Evolutionary conservation across 495 filamentous ascomycete species (phyloP).

Genomic region (Annulohypoxylon maeteangense): DNA sequence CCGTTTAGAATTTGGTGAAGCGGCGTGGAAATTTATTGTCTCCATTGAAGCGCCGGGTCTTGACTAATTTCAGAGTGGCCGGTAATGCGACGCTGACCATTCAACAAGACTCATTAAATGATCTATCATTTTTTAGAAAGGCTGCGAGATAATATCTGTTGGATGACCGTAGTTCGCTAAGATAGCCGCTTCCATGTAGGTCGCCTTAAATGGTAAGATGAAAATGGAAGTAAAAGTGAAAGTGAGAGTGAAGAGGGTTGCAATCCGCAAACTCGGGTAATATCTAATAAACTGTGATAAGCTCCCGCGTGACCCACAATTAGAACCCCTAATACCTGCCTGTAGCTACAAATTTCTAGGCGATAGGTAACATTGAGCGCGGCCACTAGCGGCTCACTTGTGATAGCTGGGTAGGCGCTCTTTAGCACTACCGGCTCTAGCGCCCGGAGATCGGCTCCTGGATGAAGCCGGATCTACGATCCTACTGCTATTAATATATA

Average conservation of each 20-base stretch:
- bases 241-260: constrained; percentile 2
- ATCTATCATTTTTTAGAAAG: neutral
- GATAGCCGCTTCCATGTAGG: constrained; percentile 4
- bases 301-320: constrained; percentile 8
- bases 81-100: neutral
- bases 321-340: neutral
- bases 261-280: neutral
- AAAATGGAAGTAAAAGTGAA: neutral
- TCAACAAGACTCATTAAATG: neutral
- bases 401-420: neutral
- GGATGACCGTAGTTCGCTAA: neutral
- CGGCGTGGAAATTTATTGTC: neutral
- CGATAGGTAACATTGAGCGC: neutral
- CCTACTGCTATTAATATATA: neutral
- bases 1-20: neutral
- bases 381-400: neutral
- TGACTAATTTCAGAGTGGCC: neutral
- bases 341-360: neutral
- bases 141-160: neutral
- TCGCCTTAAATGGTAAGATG: neutral
- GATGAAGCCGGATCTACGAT: constrained; percentile 10
- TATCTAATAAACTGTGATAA: neutral
- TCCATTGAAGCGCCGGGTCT: neutral
- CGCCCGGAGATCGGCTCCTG: constrained; percentile 6
- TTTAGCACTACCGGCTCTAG: neutral